Base-by-base conservation (phyloP, 805 yeast genomes). In the Lachancea fermentati region DNA sequence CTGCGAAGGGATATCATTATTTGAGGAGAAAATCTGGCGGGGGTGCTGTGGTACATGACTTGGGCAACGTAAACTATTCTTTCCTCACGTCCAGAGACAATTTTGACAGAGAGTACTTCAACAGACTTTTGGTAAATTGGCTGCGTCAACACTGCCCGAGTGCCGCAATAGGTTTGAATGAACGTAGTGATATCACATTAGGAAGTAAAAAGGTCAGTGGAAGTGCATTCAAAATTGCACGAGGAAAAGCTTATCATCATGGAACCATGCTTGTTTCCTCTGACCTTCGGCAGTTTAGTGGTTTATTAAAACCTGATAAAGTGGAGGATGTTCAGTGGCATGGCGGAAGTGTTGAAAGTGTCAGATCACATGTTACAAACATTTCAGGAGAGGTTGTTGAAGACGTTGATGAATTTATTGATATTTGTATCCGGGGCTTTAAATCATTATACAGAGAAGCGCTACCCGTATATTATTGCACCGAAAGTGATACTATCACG, bases 41-140 rank as follows among this genome's bases (percentile, higher is more conserved):
- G 2, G 99, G 99, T 0, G 79, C 97, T 0, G 99, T 93, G 1
- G 95, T 88, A 8, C 99, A 93, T 58, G 98, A 91, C 60, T 48
- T 70, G 4, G 96, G 97, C 0, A 93, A 93, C 53, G 78, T 81
- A 14, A 93, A 93, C 56, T 93, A 81, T 61, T 81, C 94, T 4
- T 87, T 76, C 52, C 78, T 91, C 67, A 78, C 85, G 7, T 69
- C 85, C 3, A 73, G 85, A 45, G 72, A 69, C 9, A 72, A 71
- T 2, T 93, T 93, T 56, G 68, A 74, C 63, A 55, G 94, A 48
- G 66, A 68, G 38, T 65, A 69, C 48, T 77, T 80, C 65, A 73
- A 76, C 43, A 48, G 67, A 9, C 45, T 72, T 36, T 67, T 87
- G 2, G 69, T 71, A 1, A 51, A 64, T 3, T 50, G 59, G 44